These are phyloP conservation scores for Tolypocladium ovalisporum DNA, from an alignment of 2,329 filamentous ascomycete species.

Conservation along the genomic window DNA sequence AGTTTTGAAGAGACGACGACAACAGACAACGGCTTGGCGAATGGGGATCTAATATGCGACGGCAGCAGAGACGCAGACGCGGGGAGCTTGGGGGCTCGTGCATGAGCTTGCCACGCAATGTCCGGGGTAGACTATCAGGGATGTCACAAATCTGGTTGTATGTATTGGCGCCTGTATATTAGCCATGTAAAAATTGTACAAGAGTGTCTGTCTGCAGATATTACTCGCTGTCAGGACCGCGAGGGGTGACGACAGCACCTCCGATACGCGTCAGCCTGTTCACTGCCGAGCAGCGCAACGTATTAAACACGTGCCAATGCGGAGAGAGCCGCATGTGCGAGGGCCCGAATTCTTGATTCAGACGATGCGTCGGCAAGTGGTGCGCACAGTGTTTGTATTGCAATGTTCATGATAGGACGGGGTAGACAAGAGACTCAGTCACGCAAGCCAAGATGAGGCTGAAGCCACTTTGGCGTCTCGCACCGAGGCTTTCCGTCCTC, in stretches of 20 bases:
- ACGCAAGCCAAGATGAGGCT: not conserved
- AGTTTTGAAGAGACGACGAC: slow-evolving; percentile 42
- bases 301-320: not conserved
- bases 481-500: not conserved
- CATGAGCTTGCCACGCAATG: not conserved
- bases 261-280: not conserved
- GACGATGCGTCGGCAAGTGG: too few relatives aligned
- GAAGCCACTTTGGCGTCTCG: not conserved
- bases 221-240: not conserved
- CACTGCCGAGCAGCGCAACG: not conserved
- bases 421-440: too few relatives aligned
- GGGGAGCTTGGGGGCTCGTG: too few relatives aligned
- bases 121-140: too few relatives aligned
- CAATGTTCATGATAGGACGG: too few relatives aligned
- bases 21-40: not conserved
- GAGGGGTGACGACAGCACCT: not conserved
- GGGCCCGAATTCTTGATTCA: too few relatives aligned
- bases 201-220: not conserved
- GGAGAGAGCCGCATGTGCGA: not conserved
- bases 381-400: too few relatives aligned
- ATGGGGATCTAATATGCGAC: not conserved
- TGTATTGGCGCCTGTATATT: not conserved
- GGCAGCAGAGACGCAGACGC: not conserved
- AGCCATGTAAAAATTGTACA: not conserved
- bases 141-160: too few relatives aligned